Percentiles rank a stretch among this genome's conserved stretches.
These are phyloP conservation scores for Fusarium euwallaceae DNA, from an alignment of 2,329 filamentous ascomycete species.

Conservation along the genomic window DNA sequence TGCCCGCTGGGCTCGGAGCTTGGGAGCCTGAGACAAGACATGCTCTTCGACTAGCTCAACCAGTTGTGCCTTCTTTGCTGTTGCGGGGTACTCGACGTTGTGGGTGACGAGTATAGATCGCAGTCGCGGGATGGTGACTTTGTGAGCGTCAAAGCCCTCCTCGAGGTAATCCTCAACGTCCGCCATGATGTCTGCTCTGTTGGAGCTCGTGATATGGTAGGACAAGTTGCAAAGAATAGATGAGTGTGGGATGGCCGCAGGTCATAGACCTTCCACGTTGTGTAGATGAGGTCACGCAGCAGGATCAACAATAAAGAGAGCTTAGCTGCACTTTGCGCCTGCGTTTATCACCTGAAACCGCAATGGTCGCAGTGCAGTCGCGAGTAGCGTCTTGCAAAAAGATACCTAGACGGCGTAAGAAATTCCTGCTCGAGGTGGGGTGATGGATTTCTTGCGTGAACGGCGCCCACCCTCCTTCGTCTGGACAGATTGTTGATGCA, in stretches of 20 bases:
- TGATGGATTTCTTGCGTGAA: conserved; percentile 37
- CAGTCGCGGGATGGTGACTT: conserved; percentile 87
- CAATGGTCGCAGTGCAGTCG: conserved; percentile 12
- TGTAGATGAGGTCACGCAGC: conserved; percentile 5
- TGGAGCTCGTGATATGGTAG: conserved; percentile 18
- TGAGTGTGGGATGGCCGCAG: conserved; percentile 35
- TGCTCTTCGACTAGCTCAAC: conserved; percentile 86
- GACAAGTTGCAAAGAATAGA: conserved; percentile 16
- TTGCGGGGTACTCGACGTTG: conserved; percentile 86
- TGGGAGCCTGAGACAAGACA: conserved; percentile 81
- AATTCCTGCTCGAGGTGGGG: conserved; percentile 33
- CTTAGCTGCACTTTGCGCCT: conserved; percentile 11
- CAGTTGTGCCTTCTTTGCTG: conserved; percentile 91
- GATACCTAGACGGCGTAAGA: conserved; percentile 8
- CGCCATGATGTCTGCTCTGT: conserved; percentile 62
- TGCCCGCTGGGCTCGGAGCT: conserved; percentile 80
- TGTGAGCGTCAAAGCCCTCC: conserved; percentile 85
- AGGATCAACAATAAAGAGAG: conserved; percentile 29
- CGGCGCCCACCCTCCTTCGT: conserved; percentile 18
- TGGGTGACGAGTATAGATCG: conserved; percentile 93
- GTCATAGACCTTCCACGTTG: conserved; percentile 25
- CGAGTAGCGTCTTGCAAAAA: neutral
- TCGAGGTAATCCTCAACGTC: conserved; percentile 87
- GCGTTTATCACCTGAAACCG: neutral
- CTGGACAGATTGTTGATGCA: conserved; percentile 44